phyloP scores from a whole-genome alignment of 768 basidiomycete genomes.

The Trametes cingulata region DNA sequence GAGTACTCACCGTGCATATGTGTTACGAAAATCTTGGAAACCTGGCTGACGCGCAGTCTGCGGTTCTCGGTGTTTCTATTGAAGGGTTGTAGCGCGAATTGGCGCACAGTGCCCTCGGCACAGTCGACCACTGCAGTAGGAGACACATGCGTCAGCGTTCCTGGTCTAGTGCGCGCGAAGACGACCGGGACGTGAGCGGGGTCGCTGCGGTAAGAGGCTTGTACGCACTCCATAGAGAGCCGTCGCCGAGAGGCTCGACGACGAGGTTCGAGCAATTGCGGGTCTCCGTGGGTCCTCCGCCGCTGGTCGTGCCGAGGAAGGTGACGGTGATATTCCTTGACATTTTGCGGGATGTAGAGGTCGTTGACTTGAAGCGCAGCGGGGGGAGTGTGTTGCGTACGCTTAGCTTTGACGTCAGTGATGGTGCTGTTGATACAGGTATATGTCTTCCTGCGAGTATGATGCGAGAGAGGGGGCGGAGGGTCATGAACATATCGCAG shows the following conservation, averaged over 20 bases:
- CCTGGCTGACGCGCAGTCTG: conserved; percentile 43
- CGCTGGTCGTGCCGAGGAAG: conserved; percentile 77
- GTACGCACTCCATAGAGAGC: conserved; percentile 66
- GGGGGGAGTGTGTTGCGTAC: too few species aligned
- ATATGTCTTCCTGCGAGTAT: too few species aligned
- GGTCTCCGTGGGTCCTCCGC: conserved; percentile 72
- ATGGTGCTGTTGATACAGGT: too few species aligned
- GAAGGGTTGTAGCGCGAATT: conserved; percentile 61
- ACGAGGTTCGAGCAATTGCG: conserved; percentile 78
- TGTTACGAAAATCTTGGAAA: conserved; percentile 77
- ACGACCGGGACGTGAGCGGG: background rate
- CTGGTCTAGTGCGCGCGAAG: background rate
- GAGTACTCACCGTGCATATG: conserved; percentile 72
- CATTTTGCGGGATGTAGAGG: too few species aligned
- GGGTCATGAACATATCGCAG: too few species aligned
- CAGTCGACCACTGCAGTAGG: conserved; percentile 70
- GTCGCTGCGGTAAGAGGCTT: background rate
- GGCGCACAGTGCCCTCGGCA: conserved; percentile 76
- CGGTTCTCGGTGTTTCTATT: conserved; percentile 26
- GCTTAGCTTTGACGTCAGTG: too few species aligned
- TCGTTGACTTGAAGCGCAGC: too few species aligned
- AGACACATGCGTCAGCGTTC: conserved; percentile 2
- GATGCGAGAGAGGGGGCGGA: too few species aligned
- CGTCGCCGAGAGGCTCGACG: conserved; percentile 54
- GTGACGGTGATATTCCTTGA: conserved; percentile 52